Evolutionary conservation across 108 stramenopile species (phyloP).

Genomic region (Craspedostauros australis): DNA sequence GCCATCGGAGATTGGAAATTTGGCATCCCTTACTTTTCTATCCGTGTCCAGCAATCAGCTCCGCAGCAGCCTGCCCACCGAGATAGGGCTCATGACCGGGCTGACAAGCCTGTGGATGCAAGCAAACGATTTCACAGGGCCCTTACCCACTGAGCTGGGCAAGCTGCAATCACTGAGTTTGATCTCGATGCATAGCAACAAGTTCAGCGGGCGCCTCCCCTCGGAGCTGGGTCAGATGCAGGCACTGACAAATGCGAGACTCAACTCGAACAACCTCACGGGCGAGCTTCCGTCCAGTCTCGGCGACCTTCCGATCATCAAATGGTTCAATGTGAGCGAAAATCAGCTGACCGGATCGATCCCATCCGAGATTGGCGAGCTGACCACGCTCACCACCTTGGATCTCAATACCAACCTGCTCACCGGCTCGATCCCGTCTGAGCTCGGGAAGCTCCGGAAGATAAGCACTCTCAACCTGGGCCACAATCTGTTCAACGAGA

Average conservation of each 20-base stretch:
- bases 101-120: no score
- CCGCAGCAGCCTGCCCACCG: no score
- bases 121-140: no score
- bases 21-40: slow-evolving; percentile 24
- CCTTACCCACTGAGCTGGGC: no score
- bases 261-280: slow-evolving; percentile 6
- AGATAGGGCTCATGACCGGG: no score
- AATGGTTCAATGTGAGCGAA: slow-evolving; percentile 22
- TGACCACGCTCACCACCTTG: slow-evolving; percentile 24
- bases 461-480: neutral
- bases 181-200: no score
- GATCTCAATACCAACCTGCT: slow-evolving; percentile 31
- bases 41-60: no score
- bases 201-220: no score
- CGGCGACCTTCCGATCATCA: slow-evolving; percentile 21
- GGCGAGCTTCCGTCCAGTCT: slow-evolving; percentile 29
- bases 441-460: slow-evolving; percentile 1
- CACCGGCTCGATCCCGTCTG: slow-evolving; percentile 20
- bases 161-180: no score
- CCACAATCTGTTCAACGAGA: neutral
- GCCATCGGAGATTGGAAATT: slow-evolving; percentile 22
- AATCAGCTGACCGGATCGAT: slow-evolving; percentile 24
- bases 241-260: neutral
- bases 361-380: slow-evolving; percentile 22
- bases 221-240: no score